These are phyloP conservation scores for Chlorella sp. DNA, from an alignment of 139 green algal species.

Conservation along the genomic window DNA sequence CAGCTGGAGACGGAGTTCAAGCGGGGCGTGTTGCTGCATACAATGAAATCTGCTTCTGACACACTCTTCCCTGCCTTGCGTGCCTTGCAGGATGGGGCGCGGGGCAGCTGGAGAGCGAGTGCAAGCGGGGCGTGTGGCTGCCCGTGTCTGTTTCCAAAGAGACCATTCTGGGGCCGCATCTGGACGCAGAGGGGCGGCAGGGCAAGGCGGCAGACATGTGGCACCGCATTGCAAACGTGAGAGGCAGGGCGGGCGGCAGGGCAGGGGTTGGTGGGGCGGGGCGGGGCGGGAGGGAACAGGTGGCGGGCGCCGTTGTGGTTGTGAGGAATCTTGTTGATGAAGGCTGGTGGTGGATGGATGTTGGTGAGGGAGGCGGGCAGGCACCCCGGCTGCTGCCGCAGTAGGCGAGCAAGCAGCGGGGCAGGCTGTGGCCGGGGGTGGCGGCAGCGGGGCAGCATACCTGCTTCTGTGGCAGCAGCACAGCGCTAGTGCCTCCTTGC, in stretches of 20 bases:
- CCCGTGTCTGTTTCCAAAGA: constrained; percentile 60
- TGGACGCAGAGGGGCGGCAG: background rate
- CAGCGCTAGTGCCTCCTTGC: too few relatives aligned
- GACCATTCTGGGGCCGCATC: constrained; percentile 57
- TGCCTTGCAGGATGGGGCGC: constrained; percentile 77
- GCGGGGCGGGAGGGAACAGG: background rate
- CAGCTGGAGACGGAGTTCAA: constrained; percentile 81
- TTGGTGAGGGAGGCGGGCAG: background rate
- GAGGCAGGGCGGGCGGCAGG: background rate
- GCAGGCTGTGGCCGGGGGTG: too few relatives aligned
- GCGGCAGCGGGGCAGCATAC: too few relatives aligned
- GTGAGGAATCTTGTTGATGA: background rate
- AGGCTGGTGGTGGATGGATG: background rate
- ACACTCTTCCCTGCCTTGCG: too few relatives aligned
- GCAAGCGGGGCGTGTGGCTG: constrained; percentile 80
- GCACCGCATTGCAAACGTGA: background rate
- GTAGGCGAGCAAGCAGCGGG: background rate
- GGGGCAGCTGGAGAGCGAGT: constrained; percentile 84
- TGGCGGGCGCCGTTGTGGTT: background rate
- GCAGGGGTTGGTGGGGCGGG: background rate
- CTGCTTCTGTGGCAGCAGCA: too few relatives aligned
- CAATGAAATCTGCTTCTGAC: too few relatives aligned
- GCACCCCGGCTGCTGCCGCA: background rate
- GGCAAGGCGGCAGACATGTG: background rate
- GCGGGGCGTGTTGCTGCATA: constrained; percentile 81